Evolutionary conservation across 495 filamentous ascomycete genomes (phyloP), one percentile per base, ranked within the genome.

Genomic region (Parachaetomium inaequale): DNA sequence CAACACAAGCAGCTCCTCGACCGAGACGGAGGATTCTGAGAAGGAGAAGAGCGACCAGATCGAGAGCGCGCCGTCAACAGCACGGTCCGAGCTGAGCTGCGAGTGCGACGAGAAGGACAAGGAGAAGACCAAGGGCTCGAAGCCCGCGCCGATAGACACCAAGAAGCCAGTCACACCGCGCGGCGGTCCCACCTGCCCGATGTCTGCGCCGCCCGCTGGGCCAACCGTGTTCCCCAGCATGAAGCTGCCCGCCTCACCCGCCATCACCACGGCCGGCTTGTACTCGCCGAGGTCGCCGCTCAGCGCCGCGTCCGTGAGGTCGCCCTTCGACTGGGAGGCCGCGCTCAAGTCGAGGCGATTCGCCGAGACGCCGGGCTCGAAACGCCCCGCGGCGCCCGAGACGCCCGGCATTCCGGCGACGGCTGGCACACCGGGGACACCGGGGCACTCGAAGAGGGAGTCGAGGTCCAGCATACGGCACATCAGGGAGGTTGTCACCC

Each of bases 401-500:
- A 65, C 64, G 1, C 68, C 70, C 53, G 45, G 54, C 28, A 60
- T 21, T 8, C 36, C 49, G 25, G 29, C 43, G 31, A 0, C 53
- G 51, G 7, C 62, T 11, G 38, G 45, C 53, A 38, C 49, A 2
- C 52, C 45, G 4, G n/a, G 23, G 14, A 58, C 61, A 36, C 59
- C 55, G n/a, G 57, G 55, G 17, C 65, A 71, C 56, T 31, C 47
- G 32, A 70, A 70, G 65, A 82, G 81, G 64, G 72, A 82, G 14
- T 74, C 79, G 8, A 66, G 75, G 49, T 78, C 81, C 15, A 83
- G 75, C 63, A 76, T 83, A 60, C 76, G 80, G 36, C 81, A 83
- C 50, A 82, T 89, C 55, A 76, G 85, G 28, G 86, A 91, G 70
- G 86, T 90, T 4, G 86, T 91, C 45, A 91, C 88, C 34, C 79